Evolutionary conservation across 1,139 yeast species (phyloP).

Genomic region (Hyphopichia buzzinii): DNA sequence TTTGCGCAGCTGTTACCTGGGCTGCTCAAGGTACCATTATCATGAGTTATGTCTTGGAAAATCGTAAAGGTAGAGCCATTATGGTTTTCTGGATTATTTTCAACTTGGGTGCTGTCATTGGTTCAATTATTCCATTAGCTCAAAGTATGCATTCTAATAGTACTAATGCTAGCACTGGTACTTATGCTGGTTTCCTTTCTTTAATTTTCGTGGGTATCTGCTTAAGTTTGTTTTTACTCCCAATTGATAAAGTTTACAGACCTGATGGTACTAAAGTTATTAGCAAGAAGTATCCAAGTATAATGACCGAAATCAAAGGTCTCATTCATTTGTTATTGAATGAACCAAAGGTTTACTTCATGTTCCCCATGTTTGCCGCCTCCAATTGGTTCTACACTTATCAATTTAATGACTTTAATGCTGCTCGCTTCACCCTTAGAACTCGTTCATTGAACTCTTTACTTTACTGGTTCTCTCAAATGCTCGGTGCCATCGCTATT

Average conservation of each 20-base stretch:
- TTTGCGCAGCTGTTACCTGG: conserved; percentile 59
- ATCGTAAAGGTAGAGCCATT: conserved; percentile 52
- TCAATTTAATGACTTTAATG: conserved; percentile 59
- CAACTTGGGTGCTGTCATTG: conserved; percentile 63
- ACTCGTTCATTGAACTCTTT: conserved; percentile 60
- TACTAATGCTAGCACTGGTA: conserved; percentile 48
- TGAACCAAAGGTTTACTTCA: conserved; percentile 46
- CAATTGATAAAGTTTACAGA: conserved; percentile 50
- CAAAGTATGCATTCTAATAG: conserved; percentile 39
- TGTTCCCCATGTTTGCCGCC: conserved; percentile 62
- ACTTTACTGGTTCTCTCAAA: conserved; percentile 61
- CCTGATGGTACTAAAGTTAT: conserved; percentile 52
- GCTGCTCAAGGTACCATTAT: conserved; percentile 60
- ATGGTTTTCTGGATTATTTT: conserved; percentile 62
- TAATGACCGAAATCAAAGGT: conserved; percentile 45
- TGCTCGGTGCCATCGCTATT: conserved; percentile 52
- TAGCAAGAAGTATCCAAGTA: conserved; percentile 44
- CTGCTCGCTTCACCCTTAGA: conserved; percentile 54
- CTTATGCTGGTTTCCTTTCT: conserved; percentile 56
- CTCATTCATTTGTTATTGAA: conserved; percentile 37
- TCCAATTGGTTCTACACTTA: conserved; percentile 68
- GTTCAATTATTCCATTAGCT: conserved; percentile 55
- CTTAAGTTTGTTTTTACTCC: conserved; percentile 48
- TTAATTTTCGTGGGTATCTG: conserved; percentile 51
- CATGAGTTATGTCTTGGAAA: conserved; percentile 58